Conservation (phyloP, 495 filamentous ascomycete species). For the Cudoniella acicularis region DNA sequence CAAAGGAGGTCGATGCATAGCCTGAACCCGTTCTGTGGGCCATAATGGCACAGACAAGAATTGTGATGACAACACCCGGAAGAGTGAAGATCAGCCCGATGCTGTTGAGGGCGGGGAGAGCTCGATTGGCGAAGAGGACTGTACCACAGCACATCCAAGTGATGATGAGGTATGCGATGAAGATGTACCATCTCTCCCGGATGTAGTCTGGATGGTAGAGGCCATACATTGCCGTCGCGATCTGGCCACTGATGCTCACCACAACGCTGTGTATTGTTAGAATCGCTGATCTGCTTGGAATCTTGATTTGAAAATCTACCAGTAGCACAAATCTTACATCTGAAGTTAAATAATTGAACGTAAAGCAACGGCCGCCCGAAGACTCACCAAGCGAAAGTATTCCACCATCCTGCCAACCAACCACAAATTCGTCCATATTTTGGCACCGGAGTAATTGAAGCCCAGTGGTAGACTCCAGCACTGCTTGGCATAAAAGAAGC, state of each 20-base stretch:
- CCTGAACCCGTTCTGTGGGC: constrained; percentile 38
- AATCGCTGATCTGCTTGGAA: neutral
- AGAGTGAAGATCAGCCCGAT: constrained; percentile 68
- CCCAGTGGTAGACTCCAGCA: constrained; percentile 81
- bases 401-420: constrained; percentile 77
- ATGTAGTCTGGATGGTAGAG: constrained; percentile 62
- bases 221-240: constrained; percentile 67
- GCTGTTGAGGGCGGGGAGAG: constrained; percentile 63
- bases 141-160: constrained; percentile 62
- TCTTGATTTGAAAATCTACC: too few species aligned
- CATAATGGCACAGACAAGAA: constrained; percentile 74
- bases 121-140: constrained; percentile 67
- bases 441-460: constrained; percentile 63
- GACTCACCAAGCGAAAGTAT: constrained; percentile 65
- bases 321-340: too few species aligned
- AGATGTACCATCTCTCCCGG: constrained; percentile 68
- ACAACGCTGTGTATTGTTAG: constrained; percentile 52
- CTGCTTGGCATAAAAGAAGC: constrained; percentile 75
- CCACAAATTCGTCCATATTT: constrained; percentile 65
- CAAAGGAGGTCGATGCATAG: constrained; percentile 53
- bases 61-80: constrained; percentile 65
- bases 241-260: constrained; percentile 62
- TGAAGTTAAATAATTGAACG: too few species aligned
- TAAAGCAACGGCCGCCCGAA: too few species aligned
- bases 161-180: constrained; percentile 62